Conservation (phyloP, 306 rosid genomes). For the Citrullus amarus region DNA sequence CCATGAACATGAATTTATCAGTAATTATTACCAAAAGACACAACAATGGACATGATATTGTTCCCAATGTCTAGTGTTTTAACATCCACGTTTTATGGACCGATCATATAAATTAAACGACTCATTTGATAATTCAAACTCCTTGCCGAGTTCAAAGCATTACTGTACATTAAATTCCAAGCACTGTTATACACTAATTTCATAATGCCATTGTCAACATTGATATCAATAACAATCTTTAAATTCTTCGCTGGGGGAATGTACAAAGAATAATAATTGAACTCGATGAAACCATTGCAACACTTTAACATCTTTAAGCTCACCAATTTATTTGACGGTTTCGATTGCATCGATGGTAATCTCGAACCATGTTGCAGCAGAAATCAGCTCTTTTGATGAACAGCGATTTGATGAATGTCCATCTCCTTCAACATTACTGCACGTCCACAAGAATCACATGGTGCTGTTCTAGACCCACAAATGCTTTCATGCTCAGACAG, state of each 20-base stretch:
- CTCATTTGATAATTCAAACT: neutral
- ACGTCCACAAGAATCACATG: constrained; percentile 96
- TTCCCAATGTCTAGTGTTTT: no score
- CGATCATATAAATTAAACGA: no score
- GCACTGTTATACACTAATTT: neutral
- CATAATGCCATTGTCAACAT: neutral
- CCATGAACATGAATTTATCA: no score
- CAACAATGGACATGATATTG: no score
- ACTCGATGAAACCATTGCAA: neutral
- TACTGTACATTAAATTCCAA: neutral
- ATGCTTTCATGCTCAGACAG: constrained; percentile 85
- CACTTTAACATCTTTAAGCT: neutral
- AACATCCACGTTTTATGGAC: no score
- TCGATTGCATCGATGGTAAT: neutral
- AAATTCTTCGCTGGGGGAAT: neutral
- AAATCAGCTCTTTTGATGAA: constrained; percentile 63
- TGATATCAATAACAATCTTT: neutral
- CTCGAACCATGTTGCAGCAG: neutral
- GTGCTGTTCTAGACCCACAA: constrained; percentile 91
- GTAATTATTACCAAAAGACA: no score
- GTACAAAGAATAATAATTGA: neutral
- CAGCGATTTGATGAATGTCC: constrained; percentile 91
- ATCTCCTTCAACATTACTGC: constrained; percentile 95
- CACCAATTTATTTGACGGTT: neutral
- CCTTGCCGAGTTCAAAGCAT: neutral